Evolutionary conservation across 257 asterid species (phyloP).

Genomic region (Nicotiana tomentosiformis): DNA sequence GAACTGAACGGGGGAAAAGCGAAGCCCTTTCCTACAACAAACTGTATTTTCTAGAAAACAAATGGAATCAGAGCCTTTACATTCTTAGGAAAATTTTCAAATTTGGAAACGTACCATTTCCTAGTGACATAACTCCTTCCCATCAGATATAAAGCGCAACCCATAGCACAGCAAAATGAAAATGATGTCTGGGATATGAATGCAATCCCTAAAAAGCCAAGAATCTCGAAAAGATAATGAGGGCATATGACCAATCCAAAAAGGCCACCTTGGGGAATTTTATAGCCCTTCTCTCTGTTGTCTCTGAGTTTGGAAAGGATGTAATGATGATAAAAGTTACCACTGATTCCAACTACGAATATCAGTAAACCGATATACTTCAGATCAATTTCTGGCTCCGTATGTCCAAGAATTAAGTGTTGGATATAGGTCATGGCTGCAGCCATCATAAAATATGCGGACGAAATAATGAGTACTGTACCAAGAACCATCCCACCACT

Average conservation of each 20-base stretch:
- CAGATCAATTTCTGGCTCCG: constrained; percentile 46
- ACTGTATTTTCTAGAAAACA: constrained; percentile 26
- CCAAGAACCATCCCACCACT: constrained; percentile 47
- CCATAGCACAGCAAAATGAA: constrained; percentile 25
- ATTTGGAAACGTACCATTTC: constrained; percentile 61
- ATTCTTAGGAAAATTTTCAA: constrained; percentile 52
- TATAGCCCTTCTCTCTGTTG: constrained; percentile 39
- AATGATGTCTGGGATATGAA: constrained; percentile 51
- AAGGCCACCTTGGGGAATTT: constrained; percentile 53
- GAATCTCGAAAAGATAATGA: constrained; percentile 51
- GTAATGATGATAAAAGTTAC: constrained; percentile 66
- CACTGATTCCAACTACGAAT: constrained; percentile 42
- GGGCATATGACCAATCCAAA: constrained; percentile 54
- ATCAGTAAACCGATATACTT: constrained; percentile 29
- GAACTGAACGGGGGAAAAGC: neutral
- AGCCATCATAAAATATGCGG: constrained; percentile 36
- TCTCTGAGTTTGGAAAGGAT: constrained; percentile 51
- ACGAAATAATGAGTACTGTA: constrained; percentile 28
- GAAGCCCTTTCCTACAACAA: neutral
- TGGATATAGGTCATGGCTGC: constrained; percentile 40
- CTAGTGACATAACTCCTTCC: constrained; percentile 62
- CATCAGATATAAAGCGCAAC: constrained; percentile 30
- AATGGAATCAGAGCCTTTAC: constrained; percentile 60
- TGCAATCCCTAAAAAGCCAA: constrained; percentile 44
- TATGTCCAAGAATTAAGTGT: constrained; percentile 17